Percentiles rank a stretch among this genome's conserved stretches.
Conservation (phyloP, 2,329 filamentous ascomycete species). For the Pyrenophora graminea region DNA sequence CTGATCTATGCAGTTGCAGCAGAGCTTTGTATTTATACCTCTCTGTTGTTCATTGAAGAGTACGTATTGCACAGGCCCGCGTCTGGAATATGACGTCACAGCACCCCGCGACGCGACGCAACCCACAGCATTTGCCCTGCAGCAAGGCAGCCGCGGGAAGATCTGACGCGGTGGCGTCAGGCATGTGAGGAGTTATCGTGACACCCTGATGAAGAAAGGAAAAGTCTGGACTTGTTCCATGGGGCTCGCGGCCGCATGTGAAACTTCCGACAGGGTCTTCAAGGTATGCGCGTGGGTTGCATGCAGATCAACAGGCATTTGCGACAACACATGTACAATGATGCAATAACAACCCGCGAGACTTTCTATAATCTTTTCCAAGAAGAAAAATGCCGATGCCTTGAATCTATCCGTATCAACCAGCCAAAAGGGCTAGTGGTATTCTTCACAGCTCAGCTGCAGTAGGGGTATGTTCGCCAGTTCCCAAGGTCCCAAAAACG, state of each 20-base stretch:
- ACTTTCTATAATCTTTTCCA: too few species aligned
- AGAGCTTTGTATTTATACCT: conserved; percentile 7
- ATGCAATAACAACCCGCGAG: neutral
- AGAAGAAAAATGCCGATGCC: too few species aligned
- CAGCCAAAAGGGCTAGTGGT: neutral
- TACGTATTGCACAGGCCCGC: neutral
- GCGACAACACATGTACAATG: neutral
- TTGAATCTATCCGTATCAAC: too few species aligned
- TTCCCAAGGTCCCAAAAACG: conserved; percentile 1
- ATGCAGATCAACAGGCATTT: too few species aligned
- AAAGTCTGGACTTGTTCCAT: neutral
- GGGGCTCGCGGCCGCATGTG: neutral
- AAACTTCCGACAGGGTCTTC: neutral
- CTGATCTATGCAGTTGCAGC: too few species aligned
- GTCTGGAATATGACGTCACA: conserved; percentile 19
- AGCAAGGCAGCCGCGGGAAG: conserved; percentile 3
- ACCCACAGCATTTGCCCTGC: conserved; percentile 4
- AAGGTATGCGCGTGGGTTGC: neutral
- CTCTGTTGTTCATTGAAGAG: neutral
- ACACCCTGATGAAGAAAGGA: neutral
- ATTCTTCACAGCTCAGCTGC: neutral
- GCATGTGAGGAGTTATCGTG: neutral
- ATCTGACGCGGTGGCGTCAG: conserved; percentile 14
- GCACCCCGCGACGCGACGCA: conserved; percentile 10
- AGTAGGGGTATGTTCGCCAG: conserved; percentile 3